Base-by-base conservation (phyloP, 805 yeast species). In the Candida lessepsii region DNA sequence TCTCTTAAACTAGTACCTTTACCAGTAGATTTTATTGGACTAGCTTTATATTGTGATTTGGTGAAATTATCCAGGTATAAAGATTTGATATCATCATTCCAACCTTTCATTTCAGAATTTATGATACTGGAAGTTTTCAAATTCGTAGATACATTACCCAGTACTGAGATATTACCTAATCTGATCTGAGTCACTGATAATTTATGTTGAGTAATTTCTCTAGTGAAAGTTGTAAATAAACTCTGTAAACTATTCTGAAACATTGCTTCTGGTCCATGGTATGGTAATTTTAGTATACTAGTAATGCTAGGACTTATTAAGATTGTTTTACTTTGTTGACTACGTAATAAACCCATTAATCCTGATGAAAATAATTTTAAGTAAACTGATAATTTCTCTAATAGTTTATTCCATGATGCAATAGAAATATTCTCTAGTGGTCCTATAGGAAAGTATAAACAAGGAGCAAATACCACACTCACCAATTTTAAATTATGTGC, bases 381-480 rank as follows among this genome's bases (percentile, higher is more conserved):
- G 23, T 82, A 78, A 7, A 75, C 58, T 21, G 71, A 50, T 2
- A 78, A 48, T 38, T 78, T 67, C 11, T 74, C 68, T 44, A 67
- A 62, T 19, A 81, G 45, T 16, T 67, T 61, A 2, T 65, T 65
- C 86, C 86, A 79, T n/a, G 75, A 67, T 9, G 64, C 60, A 10
- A 69, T 55, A 9, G 74, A 51, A n/a, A 78, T 60, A 33, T 75
- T 67, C 48, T 83, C 87, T 15, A 81, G 64, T 0, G 87, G 86
- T 0, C 88, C 89, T 2, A 78, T 59, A 3, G 86, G 85, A 59
- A 76, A 81, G 51, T 71, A 77, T 41, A 81, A 70, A 49, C 79
- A 85, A 0, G 96, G 95, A 2, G 86, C 65, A 29, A 86, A 67
- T 7, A 88, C 60, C 13, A 84, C 80, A 2, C 86, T 86, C n/a